A percentile compares a stretch with the other conserved stretches of the same genome.
Conservation (phyloP, 2,329 filamentous ascomycete species). For the Pestalotiopsis sp. region DNA sequence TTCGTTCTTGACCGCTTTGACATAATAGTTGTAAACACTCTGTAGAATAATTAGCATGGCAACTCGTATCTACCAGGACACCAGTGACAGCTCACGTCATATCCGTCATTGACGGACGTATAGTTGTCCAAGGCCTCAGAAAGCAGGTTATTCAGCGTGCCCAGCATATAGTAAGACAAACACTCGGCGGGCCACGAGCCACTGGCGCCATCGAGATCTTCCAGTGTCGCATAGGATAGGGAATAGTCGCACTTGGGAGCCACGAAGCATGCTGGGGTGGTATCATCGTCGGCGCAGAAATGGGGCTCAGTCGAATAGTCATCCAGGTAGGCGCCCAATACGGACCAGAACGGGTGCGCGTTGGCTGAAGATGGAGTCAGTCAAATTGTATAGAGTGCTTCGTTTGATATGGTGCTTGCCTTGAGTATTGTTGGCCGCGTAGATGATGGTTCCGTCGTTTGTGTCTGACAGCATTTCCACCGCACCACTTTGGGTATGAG, state of each 20-base stretch:
- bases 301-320: not conserved
- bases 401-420: not conserved
- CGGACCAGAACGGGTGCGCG: not conserved
- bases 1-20: not conserved
- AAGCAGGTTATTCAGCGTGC: not conserved
- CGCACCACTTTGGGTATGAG: not conserved
- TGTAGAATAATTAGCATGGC: not conserved
- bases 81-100: not conserved
- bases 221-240: not conserved
- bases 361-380: not conserved
- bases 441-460: not conserved
- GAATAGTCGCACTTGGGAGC: not conserved
- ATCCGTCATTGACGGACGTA: not conserved
- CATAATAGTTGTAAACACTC: constrained; percentile 2
- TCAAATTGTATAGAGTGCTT: no score
- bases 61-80: no score
- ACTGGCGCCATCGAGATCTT: not conserved
- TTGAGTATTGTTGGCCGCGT: not conserved
- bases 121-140: not conserved
- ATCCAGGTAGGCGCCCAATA: not conserved
- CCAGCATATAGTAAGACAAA: not conserved
- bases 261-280: not conserved
- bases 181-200: not conserved
- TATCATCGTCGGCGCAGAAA: not conserved
- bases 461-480: not conserved